Evolutionary conservation across 169 alveolate species (phyloP).

Genomic region (Miamiensis avidus): DNA sequence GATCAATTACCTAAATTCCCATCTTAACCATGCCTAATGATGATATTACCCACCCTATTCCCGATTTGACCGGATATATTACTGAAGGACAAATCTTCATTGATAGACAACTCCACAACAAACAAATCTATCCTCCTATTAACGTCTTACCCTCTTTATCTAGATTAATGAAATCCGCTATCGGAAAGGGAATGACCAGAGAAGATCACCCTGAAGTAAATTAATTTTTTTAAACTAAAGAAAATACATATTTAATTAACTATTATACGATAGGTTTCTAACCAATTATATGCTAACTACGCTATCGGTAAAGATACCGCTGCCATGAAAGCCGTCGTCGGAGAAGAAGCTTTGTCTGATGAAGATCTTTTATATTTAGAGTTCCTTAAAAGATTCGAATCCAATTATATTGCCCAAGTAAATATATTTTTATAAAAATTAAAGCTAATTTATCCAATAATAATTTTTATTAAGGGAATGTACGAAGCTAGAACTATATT

Average conservation of each 20-base stretch:
- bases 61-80: conserved; percentile 99
- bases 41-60: conserved; percentile 99
- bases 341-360: conserved; percentile 99
- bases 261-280: not conserved
- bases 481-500: conserved; percentile 97
- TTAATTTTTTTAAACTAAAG: no score
- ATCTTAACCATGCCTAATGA: conserved; percentile 99
- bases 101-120: conserved; percentile 96
- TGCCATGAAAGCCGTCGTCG: conserved; percentile 99
- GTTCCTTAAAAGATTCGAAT: conserved; percentile 98
- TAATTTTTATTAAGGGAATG: conserved; percentile 86
- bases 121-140: conserved; percentile 96
- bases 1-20: conserved; percentile 98
- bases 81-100: conserved; percentile 99
- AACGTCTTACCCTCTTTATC: conserved; percentile 98
- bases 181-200: conserved; percentile 97
- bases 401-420: conserved; percentile 90
- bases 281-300: conserved; percentile 97
- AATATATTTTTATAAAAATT: not conserved
- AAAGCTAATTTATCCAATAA: not conserved
- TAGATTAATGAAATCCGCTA: conserved; percentile 99
- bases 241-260: conserved; percentile 90
- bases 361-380: conserved; percentile 98
- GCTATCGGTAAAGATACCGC: conserved; percentile 99
- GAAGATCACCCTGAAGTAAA: conserved; percentile 99